These are phyloP conservation scores for Bonia amplexicaulis DNA, from an alignment of 176 grass and related monocot genomes.

Conservation along the genomic window DNA sequence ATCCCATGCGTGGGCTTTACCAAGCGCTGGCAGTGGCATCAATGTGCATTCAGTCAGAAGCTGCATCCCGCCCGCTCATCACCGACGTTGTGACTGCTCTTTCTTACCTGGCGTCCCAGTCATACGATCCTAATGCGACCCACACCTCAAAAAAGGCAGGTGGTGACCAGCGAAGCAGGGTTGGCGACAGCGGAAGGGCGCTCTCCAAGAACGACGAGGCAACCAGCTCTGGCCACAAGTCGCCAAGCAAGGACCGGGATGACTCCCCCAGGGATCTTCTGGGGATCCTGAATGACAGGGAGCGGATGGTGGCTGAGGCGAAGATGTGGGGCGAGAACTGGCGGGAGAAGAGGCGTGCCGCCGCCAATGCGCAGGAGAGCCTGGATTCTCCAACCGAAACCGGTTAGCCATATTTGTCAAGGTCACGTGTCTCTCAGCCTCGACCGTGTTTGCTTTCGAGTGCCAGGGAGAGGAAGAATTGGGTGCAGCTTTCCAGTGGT, in stretches of 20 bases:
- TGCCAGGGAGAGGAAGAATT: constrained; percentile 2
- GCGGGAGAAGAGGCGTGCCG: constrained; percentile 64
- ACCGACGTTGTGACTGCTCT: constrained; percentile 80
- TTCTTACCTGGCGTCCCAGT: constrained; percentile 63
- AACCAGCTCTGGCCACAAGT: constrained; percentile 34
- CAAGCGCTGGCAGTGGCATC: constrained; percentile 79
- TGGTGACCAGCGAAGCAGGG: constrained; percentile 24
- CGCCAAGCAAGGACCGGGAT: constrained; percentile 22
- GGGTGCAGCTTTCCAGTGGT: not conserved
- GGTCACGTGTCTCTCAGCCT: not conserved
- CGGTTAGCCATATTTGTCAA: constrained; percentile 6
- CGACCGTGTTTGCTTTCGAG: constrained; percentile 21
- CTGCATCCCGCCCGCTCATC: constrained; percentile 63
- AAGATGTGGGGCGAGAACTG: constrained; percentile 92
- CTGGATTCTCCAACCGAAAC: constrained; percentile 37
- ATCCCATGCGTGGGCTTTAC: constrained; percentile 72
- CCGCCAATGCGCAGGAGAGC: constrained; percentile 17
- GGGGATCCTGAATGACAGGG: constrained; percentile 52
- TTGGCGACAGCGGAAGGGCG: constrained; percentile 22
- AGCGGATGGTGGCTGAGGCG: constrained; percentile 86
- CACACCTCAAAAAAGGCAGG: constrained; percentile 25
- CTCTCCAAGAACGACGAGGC: constrained; percentile 25
- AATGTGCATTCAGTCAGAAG: constrained; percentile 91
- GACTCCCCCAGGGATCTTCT: constrained; percentile 44
- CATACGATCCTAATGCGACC: constrained; percentile 40